Percentiles rank a stretch among this genome's conserved stretches.
phyloP scores from a whole-genome alignment of 2,329 filamentous ascomycete species.

The Hypocrella siamensis region DNA sequence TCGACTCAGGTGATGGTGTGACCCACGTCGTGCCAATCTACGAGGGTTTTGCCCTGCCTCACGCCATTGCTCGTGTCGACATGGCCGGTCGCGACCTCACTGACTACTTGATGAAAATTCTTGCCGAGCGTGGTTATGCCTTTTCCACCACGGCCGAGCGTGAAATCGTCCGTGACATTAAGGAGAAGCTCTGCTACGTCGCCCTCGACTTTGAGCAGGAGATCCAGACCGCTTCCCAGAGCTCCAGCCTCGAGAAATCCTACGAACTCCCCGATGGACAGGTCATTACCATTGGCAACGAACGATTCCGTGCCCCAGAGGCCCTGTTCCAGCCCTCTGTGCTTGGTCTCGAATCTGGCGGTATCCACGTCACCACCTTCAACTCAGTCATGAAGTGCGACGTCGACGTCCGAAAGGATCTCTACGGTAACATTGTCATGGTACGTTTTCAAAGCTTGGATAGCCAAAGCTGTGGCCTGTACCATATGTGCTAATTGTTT shows the following conservation, averaged over 20 bases:
- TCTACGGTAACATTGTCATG: slow-evolving; percentile 99
- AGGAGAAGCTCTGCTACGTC: slow-evolving; percentile 99
- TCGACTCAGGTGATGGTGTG: slow-evolving; percentile 99
- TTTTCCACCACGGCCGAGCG: slow-evolving; percentile 99
- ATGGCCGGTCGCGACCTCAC: slow-evolving; percentile 99
- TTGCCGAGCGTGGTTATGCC: slow-evolving; percentile 97
- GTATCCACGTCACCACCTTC: slow-evolving; percentile 99
- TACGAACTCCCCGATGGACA: slow-evolving; percentile 99
- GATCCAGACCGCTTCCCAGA: slow-evolving; percentile 98
- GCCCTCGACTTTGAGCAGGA: slow-evolving; percentile 99
- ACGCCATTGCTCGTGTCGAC: slow-evolving; percentile 99
- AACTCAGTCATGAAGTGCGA: slow-evolving; percentile 99
- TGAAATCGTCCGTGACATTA: slow-evolving; percentile 99
- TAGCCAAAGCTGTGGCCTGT: no score
- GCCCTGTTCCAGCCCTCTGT: slow-evolving; percentile 99
- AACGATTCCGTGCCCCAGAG: slow-evolving; percentile 99
- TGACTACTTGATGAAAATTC: slow-evolving; percentile 99
- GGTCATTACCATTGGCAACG: slow-evolving; percentile 99
- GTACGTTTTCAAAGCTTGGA: no score
- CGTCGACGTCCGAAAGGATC: slow-evolving; percentile 99
- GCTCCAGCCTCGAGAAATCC: slow-evolving; percentile 97
- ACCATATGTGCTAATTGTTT: no score
- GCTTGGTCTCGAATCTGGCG: slow-evolving; percentile 93
- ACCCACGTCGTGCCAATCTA: slow-evolving; percentile 99
- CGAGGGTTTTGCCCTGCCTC: slow-evolving; percentile 99